Conservation (phyloP, 768 basidiomycete species). For the Rossbeevera mucosa region DNA sequence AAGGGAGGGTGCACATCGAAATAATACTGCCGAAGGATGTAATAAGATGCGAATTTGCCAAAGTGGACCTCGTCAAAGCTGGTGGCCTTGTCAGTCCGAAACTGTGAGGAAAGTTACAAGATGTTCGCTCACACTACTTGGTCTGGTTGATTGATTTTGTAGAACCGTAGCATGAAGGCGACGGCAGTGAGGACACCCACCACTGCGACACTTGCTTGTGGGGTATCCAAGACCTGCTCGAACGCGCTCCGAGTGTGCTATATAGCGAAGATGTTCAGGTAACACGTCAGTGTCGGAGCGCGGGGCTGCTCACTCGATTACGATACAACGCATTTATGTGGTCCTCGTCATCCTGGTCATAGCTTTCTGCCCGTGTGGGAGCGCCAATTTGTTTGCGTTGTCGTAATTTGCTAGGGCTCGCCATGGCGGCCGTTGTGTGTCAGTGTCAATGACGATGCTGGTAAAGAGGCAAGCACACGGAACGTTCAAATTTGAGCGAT, state of each 20-base stretch:
- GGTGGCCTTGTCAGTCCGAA: slow-evolving; percentile 7
- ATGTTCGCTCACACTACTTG: slow-evolving; percentile 76
- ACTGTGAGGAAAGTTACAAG: neutral
- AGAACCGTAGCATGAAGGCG: slow-evolving; percentile 83
- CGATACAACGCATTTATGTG: slow-evolving; percentile 47
- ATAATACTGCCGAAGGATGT: slow-evolving; percentile 91
- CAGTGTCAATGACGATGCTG: neutral
- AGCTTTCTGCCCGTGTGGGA: slow-evolving; percentile 20
- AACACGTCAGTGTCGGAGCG: slow-evolving; percentile 10
- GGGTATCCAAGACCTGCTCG: slow-evolving; percentile 60
- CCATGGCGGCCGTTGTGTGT: slow-evolving; percentile 21
- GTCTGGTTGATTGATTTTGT: slow-evolving; percentile 92
- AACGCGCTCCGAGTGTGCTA: slow-evolving; percentile 55
- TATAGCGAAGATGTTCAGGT: slow-evolving; percentile 18
- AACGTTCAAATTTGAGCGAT: slow-evolving; percentile 5
- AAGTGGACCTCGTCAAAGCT: slow-evolving; percentile 99
- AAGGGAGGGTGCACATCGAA: slow-evolving; percentile 99
- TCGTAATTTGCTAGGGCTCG: slow-evolving; percentile 31
- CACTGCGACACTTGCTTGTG: slow-evolving; percentile 57
- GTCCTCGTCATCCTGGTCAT: slow-evolving; percentile 46
- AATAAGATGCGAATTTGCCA: slow-evolving; percentile 95
- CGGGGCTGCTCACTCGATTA: slow-evolving; percentile 38
- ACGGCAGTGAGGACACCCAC: slow-evolving; percentile 63
- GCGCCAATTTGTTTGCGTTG: slow-evolving; percentile 21
- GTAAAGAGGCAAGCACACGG: slow-evolving; percentile 1